Evolutionary conservation across 2,329 filamentous ascomycete genomes (phyloP), one percentile per base, ranked within the genome.

Genomic region (Fusarium brachygibbosum): DNA sequence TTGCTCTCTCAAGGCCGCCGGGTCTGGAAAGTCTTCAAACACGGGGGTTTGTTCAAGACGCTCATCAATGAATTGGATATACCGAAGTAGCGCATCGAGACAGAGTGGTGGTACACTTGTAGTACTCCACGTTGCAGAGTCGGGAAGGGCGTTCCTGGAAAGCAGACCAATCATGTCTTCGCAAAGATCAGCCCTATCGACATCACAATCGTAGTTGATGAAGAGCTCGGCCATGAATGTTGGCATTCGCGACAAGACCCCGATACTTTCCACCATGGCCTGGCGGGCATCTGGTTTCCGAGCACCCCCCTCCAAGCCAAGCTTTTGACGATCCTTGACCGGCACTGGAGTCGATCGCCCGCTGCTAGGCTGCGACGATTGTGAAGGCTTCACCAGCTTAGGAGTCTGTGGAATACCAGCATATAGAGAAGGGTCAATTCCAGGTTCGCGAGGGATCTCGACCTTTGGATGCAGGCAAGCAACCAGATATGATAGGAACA

Each of bases 51-150:
- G 88, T 51, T 97, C 88, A 19, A 98, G 82, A 57, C 96, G 88
- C 77, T 97, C 94, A 1, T 93, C 92, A 69, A 99, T 91, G 70
- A 93, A 97, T 76, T 98, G 94, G 34, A 99, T 88, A 74, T 94
- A 98, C 17, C 93, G 91, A 25, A 99, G 84, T 13, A 99, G 84
- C 12, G 96, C 94, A 80, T 99, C 96, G 23, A 99, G 84, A 75
- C 96, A 99, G 4, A 99, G 83, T 1, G 96, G 96, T 17, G 96
- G 96, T 2, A 99, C 97, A 76, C 97, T 99, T 7, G 95, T 98
- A 13, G 96, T 99, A 78, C 97, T 99, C 96, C 96, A 99, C 8
- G 94, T 98, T 8, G 95, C 96, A 11, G 96, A 97, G 78, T 99
- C 96, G 1, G 96, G 97, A 69, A 99, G 92, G 3, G 96, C 96